Evolutionary conservation across 73 alveolate species (phyloP).

Genomic region (Paramecium biaurelia): DNA sequence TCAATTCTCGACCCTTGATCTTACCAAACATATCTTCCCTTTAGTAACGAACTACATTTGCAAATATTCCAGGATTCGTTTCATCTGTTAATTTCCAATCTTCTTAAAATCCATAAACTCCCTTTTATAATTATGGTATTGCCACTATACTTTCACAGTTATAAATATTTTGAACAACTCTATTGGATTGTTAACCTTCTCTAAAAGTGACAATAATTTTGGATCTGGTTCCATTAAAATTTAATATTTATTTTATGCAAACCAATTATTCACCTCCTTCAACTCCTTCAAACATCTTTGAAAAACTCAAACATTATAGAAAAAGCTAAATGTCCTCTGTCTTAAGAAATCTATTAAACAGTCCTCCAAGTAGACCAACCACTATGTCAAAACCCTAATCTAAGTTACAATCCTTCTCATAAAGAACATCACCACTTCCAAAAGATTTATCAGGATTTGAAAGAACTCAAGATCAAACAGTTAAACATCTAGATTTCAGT

Average conservation of each 20-base stretch:
- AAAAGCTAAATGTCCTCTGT: background rate
- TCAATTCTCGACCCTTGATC: constrained; percentile 72
- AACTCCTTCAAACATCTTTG: background rate
- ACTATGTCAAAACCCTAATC: background rate
- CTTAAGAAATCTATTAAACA: background rate
- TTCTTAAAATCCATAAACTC: constrained; percentile 58
- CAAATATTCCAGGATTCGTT: constrained; percentile 51
- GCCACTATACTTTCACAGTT: background rate
- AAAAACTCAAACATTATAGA: background rate
- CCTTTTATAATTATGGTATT: background rate
- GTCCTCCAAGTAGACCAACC: background rate
- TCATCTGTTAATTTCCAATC: constrained; percentile 64
- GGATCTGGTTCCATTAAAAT: constrained; percentile 41
- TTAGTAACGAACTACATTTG: constrained; percentile 62
- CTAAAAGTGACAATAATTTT: constrained; percentile 62
- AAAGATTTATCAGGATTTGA: background rate
- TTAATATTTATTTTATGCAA: background rate
- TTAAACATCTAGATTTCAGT: background rate
- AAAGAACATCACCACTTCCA: background rate
- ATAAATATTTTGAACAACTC: background rate
- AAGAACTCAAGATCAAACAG: background rate
- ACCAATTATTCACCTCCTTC: constrained; percentile 1
- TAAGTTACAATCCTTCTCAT: background rate
- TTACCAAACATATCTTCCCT: constrained; percentile 66
- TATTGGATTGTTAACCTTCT: constrained; percentile 61